A percentile compares a stretch with the other conserved stretches of the same genome.
Evolutionary conservation across 805 yeast species (phyloP).

Genomic region (Monosporozyma servazzii): DNA sequence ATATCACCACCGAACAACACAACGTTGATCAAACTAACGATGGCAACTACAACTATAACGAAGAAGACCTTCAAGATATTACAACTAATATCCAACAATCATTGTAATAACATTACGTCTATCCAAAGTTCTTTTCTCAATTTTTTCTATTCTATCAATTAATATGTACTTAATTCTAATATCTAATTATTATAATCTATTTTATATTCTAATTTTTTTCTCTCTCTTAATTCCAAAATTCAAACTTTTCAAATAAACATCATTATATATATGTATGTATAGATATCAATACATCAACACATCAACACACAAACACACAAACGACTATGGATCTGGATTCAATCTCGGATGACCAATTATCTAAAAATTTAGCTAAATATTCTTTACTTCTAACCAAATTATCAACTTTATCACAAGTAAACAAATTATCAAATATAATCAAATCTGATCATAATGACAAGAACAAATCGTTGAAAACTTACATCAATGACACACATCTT

Average conservation of each 20-base stretch:
- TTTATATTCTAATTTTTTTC: background rate
- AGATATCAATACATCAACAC: too few species aligned
- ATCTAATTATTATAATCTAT: background rate
- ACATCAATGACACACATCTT: slow-evolving; percentile 17
- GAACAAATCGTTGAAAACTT: slow-evolving; percentile 10
- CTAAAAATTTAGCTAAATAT: slow-evolving; percentile 23
- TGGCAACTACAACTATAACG: too few species aligned
- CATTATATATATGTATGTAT: too few species aligned
- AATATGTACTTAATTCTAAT: background rate
- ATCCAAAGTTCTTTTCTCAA: background rate
- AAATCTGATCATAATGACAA: slow-evolving; percentile 14
- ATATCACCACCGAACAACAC: too few species aligned
- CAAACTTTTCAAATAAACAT: too few species aligned
- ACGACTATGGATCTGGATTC: background rate
- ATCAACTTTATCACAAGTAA: slow-evolving; percentile 25
- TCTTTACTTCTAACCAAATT: slow-evolving; percentile 20
- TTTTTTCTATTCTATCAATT: background rate
- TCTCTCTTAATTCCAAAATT: background rate
- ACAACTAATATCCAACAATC: background rate
- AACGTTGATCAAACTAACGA: background rate
- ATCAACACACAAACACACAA: background rate
- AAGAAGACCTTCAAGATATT: background rate
- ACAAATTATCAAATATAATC: slow-evolving; percentile 18
- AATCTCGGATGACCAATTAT: slow-evolving; percentile 19
- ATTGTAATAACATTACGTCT: background rate